Base-by-base conservation (phyloP, 192 early-diverging fungal species). In the Ambispora gerdemannii region DNA sequence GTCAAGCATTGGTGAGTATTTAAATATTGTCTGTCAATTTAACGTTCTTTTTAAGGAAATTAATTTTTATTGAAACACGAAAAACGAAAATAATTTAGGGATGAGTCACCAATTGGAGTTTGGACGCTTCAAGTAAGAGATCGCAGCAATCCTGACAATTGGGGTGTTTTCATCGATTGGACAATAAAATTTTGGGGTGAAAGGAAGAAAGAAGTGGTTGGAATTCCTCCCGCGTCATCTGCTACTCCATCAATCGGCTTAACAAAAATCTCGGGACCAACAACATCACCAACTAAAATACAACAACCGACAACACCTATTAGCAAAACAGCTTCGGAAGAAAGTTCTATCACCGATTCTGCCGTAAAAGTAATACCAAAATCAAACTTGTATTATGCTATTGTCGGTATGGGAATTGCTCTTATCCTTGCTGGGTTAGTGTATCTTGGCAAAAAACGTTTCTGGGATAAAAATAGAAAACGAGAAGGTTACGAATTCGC, bases 1-100 rank as follows among this genome's bases (percentile, higher is more conserved):
- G 94, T 99, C 38, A 92, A 91, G 77, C 97, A 99, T 70, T 99
- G 97, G 93, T 94, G 81, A 70, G 78, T 74, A 28, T 20, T 61
- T 3, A 43, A 53, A 49, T 10, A 24, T 19, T 32, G 22, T 38
- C 38, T 22, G 36, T 20, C n/a, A 24, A 4, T 27, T 52, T 10
- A 2, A 3, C 67, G 11, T 36, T 4, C 19, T 27, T 4, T 27
- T 17, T 43, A 3, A 28, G 47, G 20, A 47, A 27, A 13, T 32
- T 28, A 8, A 15, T 34, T 72, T 31, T 28, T 32, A 7, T 35
- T 52, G 3, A 49, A 43, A 50, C 17, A 24, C 22, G 13, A 19
- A 6, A 33, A 36, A 25, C 0, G 33, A 51, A 11, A 15, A 17
- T 27, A 22, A 50, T 53, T 63, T 61, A 94, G 93, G 97, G 95